A percentile compares a stretch with the other conserved stretches of the same genome.
These are phyloP conservation scores for Phytophthora melonis DNA, from an alignment of 352 stramenopile species.

Conservation along the genomic window DNA sequence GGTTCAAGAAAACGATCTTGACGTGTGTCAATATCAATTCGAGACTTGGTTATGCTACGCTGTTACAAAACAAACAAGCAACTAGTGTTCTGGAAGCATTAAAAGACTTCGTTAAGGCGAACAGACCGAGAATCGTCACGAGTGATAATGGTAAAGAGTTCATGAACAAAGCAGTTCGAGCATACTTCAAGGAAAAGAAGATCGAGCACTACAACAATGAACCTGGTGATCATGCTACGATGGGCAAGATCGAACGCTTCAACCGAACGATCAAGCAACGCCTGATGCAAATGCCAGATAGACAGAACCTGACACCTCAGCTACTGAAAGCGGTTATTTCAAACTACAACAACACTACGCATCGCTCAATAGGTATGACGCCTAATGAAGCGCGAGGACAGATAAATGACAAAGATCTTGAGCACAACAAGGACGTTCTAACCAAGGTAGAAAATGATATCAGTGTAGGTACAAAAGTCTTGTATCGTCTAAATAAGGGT, in stretches of 20 bases:
- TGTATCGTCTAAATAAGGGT: no score
- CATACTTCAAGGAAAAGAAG: conserved; percentile 13
- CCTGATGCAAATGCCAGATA: conserved; percentile 21
- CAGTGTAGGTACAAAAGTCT: no score
- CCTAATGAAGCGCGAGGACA: conserved; percentile 29
- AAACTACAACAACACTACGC: conserved; percentile 28
- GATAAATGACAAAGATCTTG: conserved; percentile 4
- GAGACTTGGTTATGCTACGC: conserved; percentile 27
- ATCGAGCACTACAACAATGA: conserved; percentile 38
- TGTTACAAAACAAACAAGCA: conserved; percentile 19
- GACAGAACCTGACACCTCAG: background rate
- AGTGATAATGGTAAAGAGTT: conserved; percentile 36
- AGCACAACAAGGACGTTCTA: conserved; percentile 22
- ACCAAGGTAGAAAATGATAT: no score
- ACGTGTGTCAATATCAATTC: conserved; percentile 38
- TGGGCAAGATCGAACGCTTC: conserved; percentile 42
- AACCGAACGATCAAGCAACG: conserved; percentile 34
- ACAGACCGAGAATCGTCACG: conserved; percentile 22
- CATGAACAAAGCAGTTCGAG: conserved; percentile 15
- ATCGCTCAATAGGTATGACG: conserved; percentile 21
- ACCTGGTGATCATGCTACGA: conserved; percentile 28
- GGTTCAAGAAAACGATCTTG: conserved; percentile 11
- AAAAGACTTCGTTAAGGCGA: conserved; percentile 17
- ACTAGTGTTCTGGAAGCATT: conserved; percentile 14
- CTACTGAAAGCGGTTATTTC: conserved; percentile 19